Conservation (phyloP, 164 flowering plant genomes). For the Magnolia changhungtana region DNA sequence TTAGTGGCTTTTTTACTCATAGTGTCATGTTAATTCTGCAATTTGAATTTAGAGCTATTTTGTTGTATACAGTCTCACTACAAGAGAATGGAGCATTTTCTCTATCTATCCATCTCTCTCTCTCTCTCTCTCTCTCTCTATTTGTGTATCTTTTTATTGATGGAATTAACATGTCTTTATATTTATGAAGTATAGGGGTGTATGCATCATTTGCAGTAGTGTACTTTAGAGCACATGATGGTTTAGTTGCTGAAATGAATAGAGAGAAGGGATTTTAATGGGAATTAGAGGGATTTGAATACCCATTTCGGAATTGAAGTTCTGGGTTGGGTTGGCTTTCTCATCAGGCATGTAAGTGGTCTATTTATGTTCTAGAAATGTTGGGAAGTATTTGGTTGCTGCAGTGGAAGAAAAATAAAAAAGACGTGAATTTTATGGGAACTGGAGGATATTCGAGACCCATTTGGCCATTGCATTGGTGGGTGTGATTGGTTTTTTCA, state of each 20-base stretch:
- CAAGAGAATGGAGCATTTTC: too few species aligned
- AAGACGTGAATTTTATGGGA: background rate
- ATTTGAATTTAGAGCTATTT: too few species aligned
- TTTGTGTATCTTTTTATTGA: too few species aligned
- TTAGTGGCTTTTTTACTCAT: too few species aligned
- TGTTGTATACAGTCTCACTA: too few species aligned
- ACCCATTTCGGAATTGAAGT: constrained; percentile 18
- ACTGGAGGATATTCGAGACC: too few species aligned
- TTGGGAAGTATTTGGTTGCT: background rate
- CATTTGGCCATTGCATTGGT: background rate
- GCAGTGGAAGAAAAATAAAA: background rate
- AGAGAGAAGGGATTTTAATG: constrained; percentile 16
- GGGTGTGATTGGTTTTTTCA: background rate
- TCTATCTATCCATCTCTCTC: too few species aligned
- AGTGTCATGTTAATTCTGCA: too few species aligned
- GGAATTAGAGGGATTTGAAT: constrained; percentile 6
- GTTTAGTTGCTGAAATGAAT: constrained; percentile 15
- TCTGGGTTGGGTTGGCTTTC: constrained; percentile 29
- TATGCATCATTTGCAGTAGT: background rate
- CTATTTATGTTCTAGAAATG: background rate
- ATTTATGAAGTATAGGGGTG: background rate
- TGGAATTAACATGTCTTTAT: too few species aligned
- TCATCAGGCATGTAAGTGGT: constrained; percentile 13
- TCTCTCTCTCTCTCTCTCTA: too few species aligned
- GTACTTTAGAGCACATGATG: background rate